Conservation (phyloP, 768 basidiomycete genomes). For the Trametes cingulata region DNA sequence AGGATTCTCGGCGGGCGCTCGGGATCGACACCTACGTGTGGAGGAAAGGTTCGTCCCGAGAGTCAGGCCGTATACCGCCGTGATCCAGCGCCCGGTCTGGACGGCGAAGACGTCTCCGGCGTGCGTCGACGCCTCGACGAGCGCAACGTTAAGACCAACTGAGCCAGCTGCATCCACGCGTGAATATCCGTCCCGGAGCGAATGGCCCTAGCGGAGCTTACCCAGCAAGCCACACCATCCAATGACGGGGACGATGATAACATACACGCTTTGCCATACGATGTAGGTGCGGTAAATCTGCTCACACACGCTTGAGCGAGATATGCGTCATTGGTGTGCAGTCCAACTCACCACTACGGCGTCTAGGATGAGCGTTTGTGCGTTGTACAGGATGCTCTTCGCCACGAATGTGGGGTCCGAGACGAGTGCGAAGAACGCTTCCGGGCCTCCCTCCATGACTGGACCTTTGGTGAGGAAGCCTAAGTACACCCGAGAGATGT, state of each 20-base stretch:
- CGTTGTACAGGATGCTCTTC: constrained; percentile 4
- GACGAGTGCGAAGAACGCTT: constrained; percentile 5
- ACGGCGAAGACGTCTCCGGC: constrained; percentile 30
- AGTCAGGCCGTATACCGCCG: constrained; percentile 34
- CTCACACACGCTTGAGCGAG: not conserved
- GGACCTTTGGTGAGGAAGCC: constrained; percentile 13
- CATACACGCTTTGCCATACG: constrained; percentile 33
- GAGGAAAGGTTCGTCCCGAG: constrained; percentile 35
- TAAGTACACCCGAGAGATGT: constrained; percentile 9
- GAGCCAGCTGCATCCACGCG: constrained; percentile 22
- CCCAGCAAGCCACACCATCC: constrained; percentile 33
- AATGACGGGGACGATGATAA: constrained; percentile 32
- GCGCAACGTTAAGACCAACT: constrained; percentile 22
- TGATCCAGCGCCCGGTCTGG: constrained; percentile 36
- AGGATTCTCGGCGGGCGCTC: not conserved
- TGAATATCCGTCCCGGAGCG: not conserved
- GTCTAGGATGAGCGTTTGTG: constrained; percentile 19
- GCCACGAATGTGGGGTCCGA: constrained; percentile 9
- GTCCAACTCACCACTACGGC: constrained; percentile 24
- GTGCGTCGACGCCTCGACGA: constrained; percentile 18
- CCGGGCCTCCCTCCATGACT: constrained; percentile 3
- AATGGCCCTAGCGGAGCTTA: constrained; percentile 12
- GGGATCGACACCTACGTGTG: constrained; percentile 29
- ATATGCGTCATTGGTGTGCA: not conserved
- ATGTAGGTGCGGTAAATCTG: constrained; percentile 29